phyloP scores from a whole-genome alignment of 1,284 basidiomycete species.

The Rhodotorula sp. region DNA sequence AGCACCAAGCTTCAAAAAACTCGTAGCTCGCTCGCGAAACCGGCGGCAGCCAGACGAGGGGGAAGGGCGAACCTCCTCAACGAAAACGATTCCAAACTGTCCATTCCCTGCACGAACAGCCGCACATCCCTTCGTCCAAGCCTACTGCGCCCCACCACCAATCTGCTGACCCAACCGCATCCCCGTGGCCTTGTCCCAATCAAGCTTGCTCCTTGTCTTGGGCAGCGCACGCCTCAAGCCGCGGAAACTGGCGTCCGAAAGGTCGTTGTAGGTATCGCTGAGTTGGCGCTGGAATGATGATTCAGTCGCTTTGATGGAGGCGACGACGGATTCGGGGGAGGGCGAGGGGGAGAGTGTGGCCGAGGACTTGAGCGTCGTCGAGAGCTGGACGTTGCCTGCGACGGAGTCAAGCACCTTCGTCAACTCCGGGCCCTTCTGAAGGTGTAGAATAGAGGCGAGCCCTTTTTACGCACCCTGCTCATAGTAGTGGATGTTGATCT shows the following conservation, averaged over 20 bases:
- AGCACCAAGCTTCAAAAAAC: too few species aligned
- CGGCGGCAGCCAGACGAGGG: too few species aligned
- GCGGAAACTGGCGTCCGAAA: slow-evolving; percentile 89
- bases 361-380: slow-evolving; percentile 66
- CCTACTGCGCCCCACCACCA: slow-evolving; percentile 22
- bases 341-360: slow-evolving; percentile 61
- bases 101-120: not conserved
- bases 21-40: too few species aligned
- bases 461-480: slow-evolving; percentile 70
- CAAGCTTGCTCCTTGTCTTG: slow-evolving; percentile 57
- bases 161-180: slow-evolving; percentile 84
- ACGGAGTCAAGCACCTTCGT: too few species aligned
- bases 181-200: slow-evolving; percentile 71
- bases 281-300: slow-evolving; percentile 70
- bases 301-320: slow-evolving; percentile 71
- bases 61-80: too few species aligned
- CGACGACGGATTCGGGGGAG: slow-evolving; percentile 68
- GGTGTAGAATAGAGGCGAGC: too few species aligned
- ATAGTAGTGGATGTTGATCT: slow-evolving; percentile 88
- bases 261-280: slow-evolving; percentile 74
- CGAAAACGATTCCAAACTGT: not conserved
- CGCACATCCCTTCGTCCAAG: not conserved
- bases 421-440: not conserved
- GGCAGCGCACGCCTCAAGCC: slow-evolving; percentile 81
- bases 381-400: slow-evolving; percentile 72